Evolutionary conservation across 208 protist genomes (phyloP).

Genomic region (Trypanosoma cruzi): DNA sequence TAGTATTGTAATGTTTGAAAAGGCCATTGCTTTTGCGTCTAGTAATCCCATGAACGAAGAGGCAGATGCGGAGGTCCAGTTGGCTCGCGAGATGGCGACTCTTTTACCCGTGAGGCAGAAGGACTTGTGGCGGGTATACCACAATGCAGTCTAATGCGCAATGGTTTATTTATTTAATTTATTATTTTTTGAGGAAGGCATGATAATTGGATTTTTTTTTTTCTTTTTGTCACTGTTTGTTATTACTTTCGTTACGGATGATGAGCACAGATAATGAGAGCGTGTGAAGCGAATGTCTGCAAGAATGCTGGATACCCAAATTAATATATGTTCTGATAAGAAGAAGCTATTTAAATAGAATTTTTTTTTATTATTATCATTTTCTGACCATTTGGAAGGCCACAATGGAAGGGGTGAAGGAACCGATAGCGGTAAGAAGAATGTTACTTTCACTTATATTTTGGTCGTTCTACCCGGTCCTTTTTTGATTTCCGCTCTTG

Average conservation of each 20-base stretch:
- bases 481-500: neutral
- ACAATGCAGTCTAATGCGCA: conserved; percentile 17
- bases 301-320: no score
- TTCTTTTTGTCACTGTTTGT: neutral
- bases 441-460: neutral
- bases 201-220: neutral
- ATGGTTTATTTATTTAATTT: neutral
- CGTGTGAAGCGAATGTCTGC: no score
- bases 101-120: conserved; percentile 77
- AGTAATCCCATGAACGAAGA: conserved; percentile 41
- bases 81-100: conserved; percentile 71
- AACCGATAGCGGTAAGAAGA: neutral
- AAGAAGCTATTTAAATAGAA: no score
- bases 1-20: conserved; percentile 50
- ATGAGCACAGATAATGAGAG: no score
- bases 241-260: neutral
- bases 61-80: conserved; percentile 49
- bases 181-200: neutral
- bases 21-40: conserved; percentile 61
- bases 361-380: no score
- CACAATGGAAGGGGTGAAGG: no score
- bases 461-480: neutral
- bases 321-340: no score
- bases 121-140: conserved; percentile 59
- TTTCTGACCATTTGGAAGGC: no score